phyloP scores from a whole-genome alignment of 495 filamentous ascomycete species.

The Podospora pseudoanserina region DNA sequence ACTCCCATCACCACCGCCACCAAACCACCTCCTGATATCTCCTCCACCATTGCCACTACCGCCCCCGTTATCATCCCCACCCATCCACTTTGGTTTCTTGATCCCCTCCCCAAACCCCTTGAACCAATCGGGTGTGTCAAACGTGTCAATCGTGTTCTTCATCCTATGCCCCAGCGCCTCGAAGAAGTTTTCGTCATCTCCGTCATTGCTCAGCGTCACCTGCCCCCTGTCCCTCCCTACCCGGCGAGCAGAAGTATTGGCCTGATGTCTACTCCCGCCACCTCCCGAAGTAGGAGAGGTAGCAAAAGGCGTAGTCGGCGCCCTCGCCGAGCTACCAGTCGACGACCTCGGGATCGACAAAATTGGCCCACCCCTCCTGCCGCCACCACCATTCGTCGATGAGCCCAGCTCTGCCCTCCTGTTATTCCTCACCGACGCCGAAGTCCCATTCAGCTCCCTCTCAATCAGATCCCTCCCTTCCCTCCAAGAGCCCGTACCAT shows the following conservation, averaged over 20 bases:
- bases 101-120: conserved; percentile 67
- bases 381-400: conserved; percentile 19
- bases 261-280: background rate
- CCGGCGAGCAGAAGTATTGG: conserved; percentile 1
- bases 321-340: conserved; percentile 14
- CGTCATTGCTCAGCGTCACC: conserved; percentile 39
- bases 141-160: conserved; percentile 83
- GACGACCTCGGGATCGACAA: conserved; percentile 35
- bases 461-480: conserved; percentile 94
- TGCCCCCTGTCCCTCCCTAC: conserved; percentile 7
- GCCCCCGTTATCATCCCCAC: conserved; percentile 47
- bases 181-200: conserved; percentile 77
- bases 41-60: conserved; percentile 22
- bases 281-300: conserved; percentile 36
- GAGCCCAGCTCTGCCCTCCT: conserved; percentile 35
- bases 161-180: conserved; percentile 78
- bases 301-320: conserved; percentile 40
- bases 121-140: conserved; percentile 78
- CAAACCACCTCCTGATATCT: conserved; percentile 47
- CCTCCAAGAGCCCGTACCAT: conserved; percentile 81
- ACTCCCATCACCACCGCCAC: conserved; percentile 34
- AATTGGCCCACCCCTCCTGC: conserved; percentile 35
- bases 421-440: conserved; percentile 31
- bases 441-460: conserved; percentile 69
- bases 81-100: conserved; percentile 84